Evolutionary conservation across 164 flowering plant species (phyloP).

Genomic region (Umbellularia californica): DNA sequence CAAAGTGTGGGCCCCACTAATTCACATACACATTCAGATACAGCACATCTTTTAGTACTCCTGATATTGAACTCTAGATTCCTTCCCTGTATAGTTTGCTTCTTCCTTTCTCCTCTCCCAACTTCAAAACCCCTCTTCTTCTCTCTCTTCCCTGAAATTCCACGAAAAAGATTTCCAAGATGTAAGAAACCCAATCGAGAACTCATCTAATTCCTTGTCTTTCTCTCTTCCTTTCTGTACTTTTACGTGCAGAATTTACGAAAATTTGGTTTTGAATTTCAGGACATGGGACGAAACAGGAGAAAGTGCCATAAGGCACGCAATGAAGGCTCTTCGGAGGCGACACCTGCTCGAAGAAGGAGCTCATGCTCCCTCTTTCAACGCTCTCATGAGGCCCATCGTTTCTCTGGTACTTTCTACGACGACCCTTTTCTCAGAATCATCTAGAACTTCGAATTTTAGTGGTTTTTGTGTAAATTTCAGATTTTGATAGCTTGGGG

Average conservation of each 20-base stretch:
- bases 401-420: conserved; percentile 43
- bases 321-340: conserved; percentile 69
- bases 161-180: not conserved
- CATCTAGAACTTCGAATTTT: not conserved
- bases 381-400: conserved; percentile 60
- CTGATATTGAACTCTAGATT: not conserved
- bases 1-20: too few relatives aligned
- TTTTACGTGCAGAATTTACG: not conserved
- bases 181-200: not conserved
- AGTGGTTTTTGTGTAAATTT: not conserved
- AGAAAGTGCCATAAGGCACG: conserved; percentile 59
- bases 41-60: too few relatives aligned
- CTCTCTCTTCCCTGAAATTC: not conserved
- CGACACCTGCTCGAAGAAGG: conserved; percentile 87
- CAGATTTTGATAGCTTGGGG: not conserved
- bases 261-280: conserved; percentile 4
- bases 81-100: not conserved
- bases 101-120: not conserved
- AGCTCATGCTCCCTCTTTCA: conserved; percentile 76
- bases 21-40: too few relatives aligned
- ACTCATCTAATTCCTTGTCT: not conserved
- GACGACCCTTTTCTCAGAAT: conserved; percentile 1
- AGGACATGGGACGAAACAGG: conserved; percentile 63
- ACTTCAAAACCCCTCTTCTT: not conserved
- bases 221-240: not conserved